These are phyloP conservation scores for Cladobotryum protrusum DNA, from an alignment of 2,329 filamentous ascomycete genomes.

Conservation along the genomic window DNA sequence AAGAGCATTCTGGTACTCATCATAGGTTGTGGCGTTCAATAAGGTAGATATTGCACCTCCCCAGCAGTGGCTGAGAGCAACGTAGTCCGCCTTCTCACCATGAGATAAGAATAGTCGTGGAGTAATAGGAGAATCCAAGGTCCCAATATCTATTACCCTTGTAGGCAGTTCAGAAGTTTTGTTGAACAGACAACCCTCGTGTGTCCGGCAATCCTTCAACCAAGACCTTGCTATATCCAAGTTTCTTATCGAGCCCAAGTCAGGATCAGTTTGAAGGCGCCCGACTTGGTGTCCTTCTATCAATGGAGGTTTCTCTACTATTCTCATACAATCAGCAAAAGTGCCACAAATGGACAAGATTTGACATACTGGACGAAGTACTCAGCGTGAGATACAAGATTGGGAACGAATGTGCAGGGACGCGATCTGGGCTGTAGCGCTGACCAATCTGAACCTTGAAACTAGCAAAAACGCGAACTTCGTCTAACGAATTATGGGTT, in stretches of 20 bases:
- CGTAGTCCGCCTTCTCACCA: background rate
- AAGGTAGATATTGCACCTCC: conserved; percentile 1
- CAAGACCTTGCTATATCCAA: conserved; percentile 3
- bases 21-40: background rate
- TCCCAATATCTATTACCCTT: conserved; percentile 4
- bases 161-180: background rate
- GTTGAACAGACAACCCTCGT: background rate
- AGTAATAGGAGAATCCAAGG: background rate
- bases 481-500: background rate
- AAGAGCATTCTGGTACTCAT: background rate
- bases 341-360: background rate
- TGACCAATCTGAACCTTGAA: background rate
- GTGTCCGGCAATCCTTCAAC: background rate
- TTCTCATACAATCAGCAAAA: background rate
- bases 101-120: background rate
- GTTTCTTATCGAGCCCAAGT: background rate
- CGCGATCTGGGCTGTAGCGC: background rate
- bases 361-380: background rate
- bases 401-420: background rate
- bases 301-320: background rate
- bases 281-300: background rate
- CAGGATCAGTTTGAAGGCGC: background rate
- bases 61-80: conserved; percentile 8
- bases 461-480: background rate
- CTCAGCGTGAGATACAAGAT: background rate